These are phyloP conservation scores for Trichophyton equinum DNA, from an alignment of 2,329 filamentous ascomycete species.

Conservation along the genomic window DNA sequence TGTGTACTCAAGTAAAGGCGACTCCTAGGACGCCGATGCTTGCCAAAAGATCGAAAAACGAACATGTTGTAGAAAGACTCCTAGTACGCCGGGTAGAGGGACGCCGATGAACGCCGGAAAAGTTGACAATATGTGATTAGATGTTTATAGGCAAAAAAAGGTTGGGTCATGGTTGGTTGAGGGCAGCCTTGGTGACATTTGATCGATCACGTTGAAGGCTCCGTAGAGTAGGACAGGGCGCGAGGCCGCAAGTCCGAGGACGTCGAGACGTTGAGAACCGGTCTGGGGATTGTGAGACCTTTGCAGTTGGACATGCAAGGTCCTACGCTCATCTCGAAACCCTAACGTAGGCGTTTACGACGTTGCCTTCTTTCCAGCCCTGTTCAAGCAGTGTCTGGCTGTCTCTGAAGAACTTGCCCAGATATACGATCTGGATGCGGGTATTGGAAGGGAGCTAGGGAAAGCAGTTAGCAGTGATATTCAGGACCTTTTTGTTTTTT, in stretches of 20 bases:
- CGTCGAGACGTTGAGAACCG: neutral
- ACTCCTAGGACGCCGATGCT: constrained; percentile 5
- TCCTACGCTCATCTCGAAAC: constrained; percentile 3
- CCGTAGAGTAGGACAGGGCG: neutral
- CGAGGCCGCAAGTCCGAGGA: neutral
- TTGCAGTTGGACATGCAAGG: neutral
- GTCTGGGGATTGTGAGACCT: neutral
- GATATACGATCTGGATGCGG: constrained; percentile 60
- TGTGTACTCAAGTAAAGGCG: neutral
- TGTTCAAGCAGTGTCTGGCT: constrained; percentile 51
- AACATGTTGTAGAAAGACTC: neutral
- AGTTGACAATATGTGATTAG: neutral
- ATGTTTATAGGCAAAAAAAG: neutral
- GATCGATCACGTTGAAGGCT: too few relatives aligned
- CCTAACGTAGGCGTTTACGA: constrained; percentile 58
- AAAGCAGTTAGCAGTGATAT: neutral
- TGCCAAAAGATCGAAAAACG: neutral
- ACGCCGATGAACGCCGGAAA: neutral
- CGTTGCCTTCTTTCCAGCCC: constrained; percentile 62
- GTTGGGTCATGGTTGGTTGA: neutral
- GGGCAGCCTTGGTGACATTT: neutral
- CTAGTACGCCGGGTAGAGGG: neutral
- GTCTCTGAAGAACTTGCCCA: constrained; percentile 69
- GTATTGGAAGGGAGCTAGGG: constrained; percentile 45
- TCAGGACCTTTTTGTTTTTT: neutral